Evolutionary conservation across 257 asterid species (phyloP).

Genomic region (Agastache rugosa): DNA sequence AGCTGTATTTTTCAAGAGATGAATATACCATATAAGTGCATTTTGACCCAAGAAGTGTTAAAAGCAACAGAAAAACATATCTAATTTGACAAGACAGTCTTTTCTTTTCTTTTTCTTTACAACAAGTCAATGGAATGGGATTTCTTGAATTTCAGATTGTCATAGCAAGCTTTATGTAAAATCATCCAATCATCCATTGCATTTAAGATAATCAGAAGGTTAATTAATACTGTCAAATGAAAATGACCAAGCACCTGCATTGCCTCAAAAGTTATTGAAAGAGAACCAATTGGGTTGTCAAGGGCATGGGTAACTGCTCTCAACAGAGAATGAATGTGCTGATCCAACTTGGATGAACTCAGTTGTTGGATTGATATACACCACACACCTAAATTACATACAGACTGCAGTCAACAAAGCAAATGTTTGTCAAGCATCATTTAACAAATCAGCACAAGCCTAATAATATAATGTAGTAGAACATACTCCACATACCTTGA

Average conservation of each 20-base stretch:
- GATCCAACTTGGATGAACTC: constrained; percentile 48
- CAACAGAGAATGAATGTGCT: constrained; percentile 56
- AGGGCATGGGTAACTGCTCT: constrained; percentile 69
- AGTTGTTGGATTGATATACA: constrained; percentile 83
- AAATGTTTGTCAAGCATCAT: constrained; percentile 34
- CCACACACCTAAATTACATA: constrained; percentile 84
- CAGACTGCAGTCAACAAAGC: constrained; percentile 57
- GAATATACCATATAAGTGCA: neutral
- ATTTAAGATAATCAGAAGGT: constrained; percentile 1
- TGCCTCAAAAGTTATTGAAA: constrained; percentile 81
- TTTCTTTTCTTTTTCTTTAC: neutral
- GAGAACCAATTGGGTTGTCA: constrained; percentile 83
- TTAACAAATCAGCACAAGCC: constrained; percentile 26
- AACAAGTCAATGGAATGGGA: constrained; percentile 17
- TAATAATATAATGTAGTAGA: constrained; percentile 14
- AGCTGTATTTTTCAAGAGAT: neutral
- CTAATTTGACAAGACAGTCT: neutral
- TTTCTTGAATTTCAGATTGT: constrained; percentile 15
- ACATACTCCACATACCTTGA: constrained; percentile 54
- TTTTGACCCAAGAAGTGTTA: neutral
- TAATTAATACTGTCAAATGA: constrained; percentile 12
- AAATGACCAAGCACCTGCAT: constrained; percentile 61
- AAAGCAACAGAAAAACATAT: neutral
- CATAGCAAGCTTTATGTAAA: constrained; percentile 17
- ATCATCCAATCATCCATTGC: neutral